These are phyloP conservation scores for Xerocomellus amylosporus DNA, from an alignment of 768 basidiomycete genomes.

Conservation along the genomic window DNA sequence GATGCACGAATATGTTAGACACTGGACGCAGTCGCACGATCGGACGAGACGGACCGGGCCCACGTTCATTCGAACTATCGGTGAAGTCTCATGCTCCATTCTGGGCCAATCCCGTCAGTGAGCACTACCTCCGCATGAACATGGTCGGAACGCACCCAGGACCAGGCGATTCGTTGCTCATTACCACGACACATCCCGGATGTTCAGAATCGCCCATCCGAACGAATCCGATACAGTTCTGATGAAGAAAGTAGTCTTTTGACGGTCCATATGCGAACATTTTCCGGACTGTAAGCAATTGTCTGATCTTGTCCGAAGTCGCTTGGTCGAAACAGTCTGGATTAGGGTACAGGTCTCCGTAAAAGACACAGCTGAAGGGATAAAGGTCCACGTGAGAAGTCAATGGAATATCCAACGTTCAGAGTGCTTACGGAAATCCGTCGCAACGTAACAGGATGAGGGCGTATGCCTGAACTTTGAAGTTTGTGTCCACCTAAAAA, in stretches of 20 bases:
- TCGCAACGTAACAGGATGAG: constrained; percentile 66
- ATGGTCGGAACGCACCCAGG: constrained; percentile 13
- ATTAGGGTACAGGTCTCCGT: constrained; percentile 78
- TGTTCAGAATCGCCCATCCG: constrained; percentile 55
- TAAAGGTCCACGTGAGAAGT: background rate
- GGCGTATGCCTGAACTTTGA: constrained; percentile 82
- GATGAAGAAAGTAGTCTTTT: constrained; percentile 56
- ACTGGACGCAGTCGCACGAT: background rate
- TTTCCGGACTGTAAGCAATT: constrained; percentile 61
- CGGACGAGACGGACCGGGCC: constrained; percentile 46
- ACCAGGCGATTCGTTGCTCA: constrained; percentile 51
- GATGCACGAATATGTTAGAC: constrained; percentile 13
- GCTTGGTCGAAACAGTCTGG: constrained; percentile 58
- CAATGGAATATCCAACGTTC: background rate
- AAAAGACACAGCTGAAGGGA: constrained; percentile 72
- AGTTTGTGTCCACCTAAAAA: constrained; percentile 58
- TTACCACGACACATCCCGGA: constrained; percentile 65
- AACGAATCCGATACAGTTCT: constrained; percentile 74
- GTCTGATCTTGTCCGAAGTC: constrained; percentile 48
- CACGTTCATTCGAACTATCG: constrained; percentile 58
- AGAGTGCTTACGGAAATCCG: constrained; percentile 66
- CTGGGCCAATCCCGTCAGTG: background rate
- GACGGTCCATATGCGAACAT: constrained; percentile 63
- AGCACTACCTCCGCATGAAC: background rate
- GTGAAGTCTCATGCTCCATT: constrained; percentile 21